These are phyloP conservation scores for Pseudoneurospora amorphoporcata DNA, from an alignment of 495 filamentous ascomycete genomes.

Conservation along the genomic window DNA sequence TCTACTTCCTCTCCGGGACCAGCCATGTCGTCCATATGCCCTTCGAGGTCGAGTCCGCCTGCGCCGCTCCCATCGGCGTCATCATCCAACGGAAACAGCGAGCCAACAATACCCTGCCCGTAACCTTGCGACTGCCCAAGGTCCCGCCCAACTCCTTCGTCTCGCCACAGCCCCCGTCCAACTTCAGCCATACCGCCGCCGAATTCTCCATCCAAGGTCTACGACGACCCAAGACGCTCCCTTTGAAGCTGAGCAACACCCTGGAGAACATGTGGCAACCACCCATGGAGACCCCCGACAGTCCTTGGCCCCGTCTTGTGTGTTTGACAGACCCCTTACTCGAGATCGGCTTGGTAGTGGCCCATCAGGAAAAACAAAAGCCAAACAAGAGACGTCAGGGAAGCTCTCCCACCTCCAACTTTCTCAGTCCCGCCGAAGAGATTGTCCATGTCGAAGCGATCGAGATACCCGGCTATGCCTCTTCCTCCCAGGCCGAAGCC, in stretches of 20 bases:
- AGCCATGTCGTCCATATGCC: slow-evolving; percentile 88
- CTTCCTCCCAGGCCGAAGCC: slow-evolving; percentile 30
- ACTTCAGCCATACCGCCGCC: slow-evolving; percentile 33
- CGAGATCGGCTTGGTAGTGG: slow-evolving; percentile 76
- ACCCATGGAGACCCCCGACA: slow-evolving; percentile 34
- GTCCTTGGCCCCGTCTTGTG: slow-evolving; percentile 68
- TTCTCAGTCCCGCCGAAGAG: slow-evolving; percentile 61
- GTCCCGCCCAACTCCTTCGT: slow-evolving; percentile 76
- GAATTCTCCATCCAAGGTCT: slow-evolving; percentile 44
- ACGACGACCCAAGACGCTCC: slow-evolving; percentile 39
- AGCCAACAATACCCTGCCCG: slow-evolving; percentile 26
- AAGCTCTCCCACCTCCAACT: slow-evolving; percentile 17
- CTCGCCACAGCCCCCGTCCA: slow-evolving; percentile 42
- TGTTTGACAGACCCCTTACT: slow-evolving; percentile 79
- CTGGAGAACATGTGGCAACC: slow-evolving; percentile 40
- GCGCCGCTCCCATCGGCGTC: slow-evolving; percentile 70
- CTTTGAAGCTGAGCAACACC: slow-evolving; percentile 32
- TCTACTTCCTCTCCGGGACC: slow-evolving; percentile 81
- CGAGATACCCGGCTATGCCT: slow-evolving; percentile 7
- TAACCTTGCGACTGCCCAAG: slow-evolving; percentile 40
- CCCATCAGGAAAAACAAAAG: slow-evolving; percentile 25
- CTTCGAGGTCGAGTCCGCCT: slow-evolving; percentile 83
- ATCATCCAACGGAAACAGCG: slow-evolving; percentile 68
- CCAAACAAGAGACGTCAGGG: slow-evolving; percentile 12
- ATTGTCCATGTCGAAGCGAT: slow-evolving; percentile 58